phyloP scores from a whole-genome alignment of 2,329 filamentous ascomycete genomes.

The Sporothrix curviconia region DNA sequence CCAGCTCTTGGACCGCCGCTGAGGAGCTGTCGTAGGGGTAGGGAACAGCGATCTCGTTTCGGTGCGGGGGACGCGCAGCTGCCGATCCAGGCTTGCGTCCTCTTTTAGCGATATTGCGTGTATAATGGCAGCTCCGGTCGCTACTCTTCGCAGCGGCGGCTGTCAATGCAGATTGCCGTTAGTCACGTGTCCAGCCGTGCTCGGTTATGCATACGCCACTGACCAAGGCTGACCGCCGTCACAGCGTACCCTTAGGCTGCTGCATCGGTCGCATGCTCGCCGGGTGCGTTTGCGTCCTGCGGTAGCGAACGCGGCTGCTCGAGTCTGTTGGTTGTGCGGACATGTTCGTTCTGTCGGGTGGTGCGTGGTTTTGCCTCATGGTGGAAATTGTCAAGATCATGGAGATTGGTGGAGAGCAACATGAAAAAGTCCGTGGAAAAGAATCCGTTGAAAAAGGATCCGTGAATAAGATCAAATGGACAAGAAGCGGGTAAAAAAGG shows the following conservation, averaged over 20 bases:
- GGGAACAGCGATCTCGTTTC: too few relatives aligned
- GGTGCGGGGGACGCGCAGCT: too few relatives aligned
- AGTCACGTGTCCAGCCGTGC: background rate
- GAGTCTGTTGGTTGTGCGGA: background rate
- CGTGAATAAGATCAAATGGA: too few relatives aligned
- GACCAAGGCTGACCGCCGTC: slow-evolving; percentile 37
- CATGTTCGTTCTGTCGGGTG: background rate
- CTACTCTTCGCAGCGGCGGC: slow-evolving; percentile 35
- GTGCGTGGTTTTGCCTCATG: too few relatives aligned
- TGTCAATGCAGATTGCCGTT: slow-evolving; percentile 8
- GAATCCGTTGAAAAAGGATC: too few relatives aligned
- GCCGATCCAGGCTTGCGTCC: slow-evolving; percentile 27
- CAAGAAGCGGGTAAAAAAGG: too few relatives aligned
- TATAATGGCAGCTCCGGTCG: slow-evolving; percentile 32
- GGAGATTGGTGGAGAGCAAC: too few relatives aligned
- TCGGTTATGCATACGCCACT: slow-evolving; percentile 20
- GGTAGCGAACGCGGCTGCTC: background rate
- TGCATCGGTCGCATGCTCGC: slow-evolving; percentile 34
- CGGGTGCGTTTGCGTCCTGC: slow-evolving; percentile 23
- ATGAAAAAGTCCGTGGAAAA: too few relatives aligned
- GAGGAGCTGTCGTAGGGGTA: too few relatives aligned
- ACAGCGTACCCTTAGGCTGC: slow-evolving; percentile 35
- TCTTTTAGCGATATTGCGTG: slow-evolving; percentile 32
- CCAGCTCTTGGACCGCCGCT: too few relatives aligned
- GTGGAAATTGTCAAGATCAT: too few relatives aligned